Base-by-base conservation (phyloP, 139 green algal species). In the Coccomyxa sp. region DNA sequence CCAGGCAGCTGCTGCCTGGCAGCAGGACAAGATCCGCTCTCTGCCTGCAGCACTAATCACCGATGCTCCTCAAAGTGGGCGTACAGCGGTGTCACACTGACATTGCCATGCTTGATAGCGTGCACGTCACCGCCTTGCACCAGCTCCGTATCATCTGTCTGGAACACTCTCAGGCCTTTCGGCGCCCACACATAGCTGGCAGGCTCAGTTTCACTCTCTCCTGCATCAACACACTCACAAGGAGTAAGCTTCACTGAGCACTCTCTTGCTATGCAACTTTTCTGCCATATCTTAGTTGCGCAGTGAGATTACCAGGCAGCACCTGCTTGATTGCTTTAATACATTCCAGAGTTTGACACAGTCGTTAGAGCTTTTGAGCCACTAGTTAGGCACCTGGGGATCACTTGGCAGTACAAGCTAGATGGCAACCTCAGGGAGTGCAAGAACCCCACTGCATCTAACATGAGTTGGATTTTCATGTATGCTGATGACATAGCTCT, bases 131-230 rank as follows among this genome's bases (percentile, higher is more conserved):
- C 80, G 4, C 83, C 86, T 25, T 67, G 30, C 58, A 66, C 25
- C 10, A 83, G 80, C 1, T 81, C 32, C 4, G 18, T 11, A 25
- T 71, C 63, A 17, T 77, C 45, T 9, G 67, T 31, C 21, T 89
- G 45, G 60, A 89, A 89, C 4, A 86, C 82, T n/a, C 79, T 77
- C 76, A 87, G 75, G 30, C 83, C 86, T 15, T 66, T 81, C 18
- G 86, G 86, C 13, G 58, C 76, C 83, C 86, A 89, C 81, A 83
- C 80, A 67, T 76, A 88, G 10, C 10, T 60, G 1, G 75, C 71
- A 58, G 38, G 38, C 38, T 51, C 7, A 51, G 38, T 51, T 7
- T 63, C 68, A n/a, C 77, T 66, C 13, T 68, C 71, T 23, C 45
- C 80, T 23, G 74, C 32, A n/a, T 71, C 32, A 13, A 77, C 83